Percentiles rank a stretch among this genome's conserved stretches.
Conservation (phyloP, 2,329 filamentous ascomycete genomes). For the Talaromyces sp. region DNA sequence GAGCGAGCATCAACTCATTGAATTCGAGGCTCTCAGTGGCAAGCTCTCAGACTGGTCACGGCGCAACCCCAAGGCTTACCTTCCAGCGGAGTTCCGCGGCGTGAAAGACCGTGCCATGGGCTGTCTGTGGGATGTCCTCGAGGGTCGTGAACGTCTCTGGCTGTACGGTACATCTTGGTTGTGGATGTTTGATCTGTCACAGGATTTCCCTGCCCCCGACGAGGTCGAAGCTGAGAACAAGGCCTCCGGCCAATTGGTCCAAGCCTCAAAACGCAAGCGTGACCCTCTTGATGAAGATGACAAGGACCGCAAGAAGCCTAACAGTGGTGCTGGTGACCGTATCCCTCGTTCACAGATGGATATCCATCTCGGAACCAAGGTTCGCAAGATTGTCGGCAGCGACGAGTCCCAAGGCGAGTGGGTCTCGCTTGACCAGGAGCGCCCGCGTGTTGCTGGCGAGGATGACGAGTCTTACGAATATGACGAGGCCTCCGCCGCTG, state of each 20-base stretch:
- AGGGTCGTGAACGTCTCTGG: constrained; percentile 69
- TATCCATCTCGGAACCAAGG: constrained; percentile 50
- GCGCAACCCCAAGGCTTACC: constrained; percentile 72
- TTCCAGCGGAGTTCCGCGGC: constrained; percentile 74
- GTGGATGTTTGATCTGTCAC: constrained; percentile 85
- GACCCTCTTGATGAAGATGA: constrained; percentile 38
- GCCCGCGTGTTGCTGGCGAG: constrained; percentile 25
- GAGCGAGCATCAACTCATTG: constrained; percentile 68
- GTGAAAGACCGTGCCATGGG: constrained; percentile 82
- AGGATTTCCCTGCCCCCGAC: constrained; percentile 60
- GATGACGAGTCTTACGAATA: constrained; percentile 39
- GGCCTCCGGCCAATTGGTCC: constrained; percentile 23
- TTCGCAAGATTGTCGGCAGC: constrained; percentile 50
- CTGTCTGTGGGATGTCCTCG: constrained; percentile 74
- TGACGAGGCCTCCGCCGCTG: constrained; percentile 34
- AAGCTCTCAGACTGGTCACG: constrained; percentile 82
- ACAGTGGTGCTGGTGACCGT: constrained; percentile 60
- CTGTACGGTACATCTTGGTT: constrained; percentile 84
- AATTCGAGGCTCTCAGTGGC: constrained; percentile 78
- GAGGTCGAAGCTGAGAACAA: constrained; percentile 29
- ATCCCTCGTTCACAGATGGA: constrained; percentile 50
- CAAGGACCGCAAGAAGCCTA: constrained; percentile 49
- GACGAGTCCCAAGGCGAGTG: constrained; percentile 40
- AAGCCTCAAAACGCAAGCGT: constrained; percentile 47
- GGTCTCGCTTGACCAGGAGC: constrained; percentile 37